phyloP scores from a whole-genome alignment of 1,284 basidiomycete genomes.

The Clitocybe nebularis region DNA sequence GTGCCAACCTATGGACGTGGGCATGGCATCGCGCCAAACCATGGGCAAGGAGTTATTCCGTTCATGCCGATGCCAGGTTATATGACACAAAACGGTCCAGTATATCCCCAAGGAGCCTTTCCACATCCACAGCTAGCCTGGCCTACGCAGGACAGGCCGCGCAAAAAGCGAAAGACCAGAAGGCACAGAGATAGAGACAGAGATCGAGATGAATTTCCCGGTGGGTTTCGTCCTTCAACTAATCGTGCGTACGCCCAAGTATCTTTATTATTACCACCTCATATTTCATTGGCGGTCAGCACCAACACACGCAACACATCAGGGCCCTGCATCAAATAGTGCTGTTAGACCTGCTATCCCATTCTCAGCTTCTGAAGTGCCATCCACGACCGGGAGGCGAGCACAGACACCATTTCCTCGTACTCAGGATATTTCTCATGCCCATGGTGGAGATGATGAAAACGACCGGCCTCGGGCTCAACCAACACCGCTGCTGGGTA shows the following conservation, averaged over 20 bases:
- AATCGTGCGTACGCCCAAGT: background rate
- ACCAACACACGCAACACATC: background rate
- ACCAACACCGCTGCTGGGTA: too few relatives aligned
- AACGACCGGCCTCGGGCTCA: background rate
- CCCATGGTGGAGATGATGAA: constrained; percentile 1
- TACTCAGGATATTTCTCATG: background rate
- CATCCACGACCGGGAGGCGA: constrained; percentile 2
- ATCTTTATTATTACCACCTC: too few relatives aligned
- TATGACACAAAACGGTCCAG: too few relatives aligned
- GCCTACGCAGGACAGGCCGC: constrained; percentile 1
- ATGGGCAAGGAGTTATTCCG: background rate
- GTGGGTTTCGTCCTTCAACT: background rate
- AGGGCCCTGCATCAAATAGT: background rate
- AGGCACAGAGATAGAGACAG: background rate
- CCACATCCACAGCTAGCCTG: constrained; percentile 1
- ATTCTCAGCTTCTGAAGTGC: background rate
- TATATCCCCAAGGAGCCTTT: background rate
- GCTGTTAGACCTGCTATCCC: background rate
- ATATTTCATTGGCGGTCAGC: background rate
- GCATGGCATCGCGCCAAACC: background rate
- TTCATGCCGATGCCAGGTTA: too few relatives aligned
- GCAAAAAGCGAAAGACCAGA: constrained; percentile 4
- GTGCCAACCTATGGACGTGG: constrained; percentile 2
- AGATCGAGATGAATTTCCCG: background rate
- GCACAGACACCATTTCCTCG: constrained; percentile 4